Evolutionary conservation across 257 asterid genomes (phyloP).

Genomic region (Ajuga chamaepitys): DNA sequence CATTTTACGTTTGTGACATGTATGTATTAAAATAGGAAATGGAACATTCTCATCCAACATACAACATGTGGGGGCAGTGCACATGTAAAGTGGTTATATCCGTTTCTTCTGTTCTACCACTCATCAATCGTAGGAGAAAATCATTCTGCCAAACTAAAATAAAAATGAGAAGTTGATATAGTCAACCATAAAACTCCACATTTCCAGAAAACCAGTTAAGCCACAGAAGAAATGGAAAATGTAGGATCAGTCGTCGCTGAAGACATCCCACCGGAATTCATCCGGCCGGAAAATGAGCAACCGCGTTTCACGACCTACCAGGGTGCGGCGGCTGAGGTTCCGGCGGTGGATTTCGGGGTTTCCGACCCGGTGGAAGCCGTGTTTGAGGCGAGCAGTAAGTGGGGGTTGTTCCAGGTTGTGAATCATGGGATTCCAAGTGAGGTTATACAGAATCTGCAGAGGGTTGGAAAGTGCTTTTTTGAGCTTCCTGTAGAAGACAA

Average conservation of each 20-base stretch:
- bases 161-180: no score
- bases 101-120: no score
- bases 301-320: constrained; percentile 34
- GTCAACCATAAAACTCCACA: no score
- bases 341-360: constrained; percentile 33
- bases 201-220: no score
- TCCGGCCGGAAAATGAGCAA: constrained; percentile 38
- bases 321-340: constrained; percentile 21
- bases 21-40: no score
- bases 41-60: no score
- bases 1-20: no score
- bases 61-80: no score
- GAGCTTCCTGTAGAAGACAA: constrained; percentile 35
- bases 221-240: no score
- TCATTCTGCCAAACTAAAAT: no score
- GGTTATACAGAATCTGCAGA: constrained; percentile 23
- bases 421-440: constrained; percentile 38
- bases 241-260: background rate
- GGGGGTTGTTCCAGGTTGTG: constrained; percentile 44
- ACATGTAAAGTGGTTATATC: no score
- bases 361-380: background rate
- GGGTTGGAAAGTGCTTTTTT: constrained; percentile 34
- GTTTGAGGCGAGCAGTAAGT: constrained; percentile 22
- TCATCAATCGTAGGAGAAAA: no score
- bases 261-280: constrained; percentile 34